Evolutionary conservation across 139 green algal species (phyloP).

Genomic region (Eudorina sp.): DNA sequence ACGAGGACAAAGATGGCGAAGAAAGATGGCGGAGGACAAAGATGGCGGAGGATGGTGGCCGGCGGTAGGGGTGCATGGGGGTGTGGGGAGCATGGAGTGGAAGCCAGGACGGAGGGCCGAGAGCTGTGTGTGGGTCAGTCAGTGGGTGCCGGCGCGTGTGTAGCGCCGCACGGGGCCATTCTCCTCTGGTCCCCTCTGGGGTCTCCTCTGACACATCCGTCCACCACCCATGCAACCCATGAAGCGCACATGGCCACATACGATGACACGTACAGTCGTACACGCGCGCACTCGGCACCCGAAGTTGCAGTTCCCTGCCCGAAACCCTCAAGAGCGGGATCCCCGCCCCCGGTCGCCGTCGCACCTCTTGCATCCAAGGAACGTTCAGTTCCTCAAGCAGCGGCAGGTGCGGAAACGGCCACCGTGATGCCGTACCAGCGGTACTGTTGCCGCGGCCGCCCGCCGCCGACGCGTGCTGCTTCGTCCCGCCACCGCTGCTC

Average conservation of each 20-base stretch:
- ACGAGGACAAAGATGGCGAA: too few relatives aligned
- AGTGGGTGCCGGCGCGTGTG: too few relatives aligned
- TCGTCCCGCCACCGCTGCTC: neutral
- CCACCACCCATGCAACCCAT: neutral
- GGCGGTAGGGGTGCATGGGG: too few relatives aligned
- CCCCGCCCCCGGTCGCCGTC: neutral
- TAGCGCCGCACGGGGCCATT: too few relatives aligned
- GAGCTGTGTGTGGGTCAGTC: too few relatives aligned
- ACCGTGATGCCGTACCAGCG: neutral
- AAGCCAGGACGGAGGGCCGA: too few relatives aligned
- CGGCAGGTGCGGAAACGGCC: neutral
- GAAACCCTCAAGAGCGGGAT: too few relatives aligned
- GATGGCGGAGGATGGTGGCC: too few relatives aligned
- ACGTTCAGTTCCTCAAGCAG: conserved; percentile 24
- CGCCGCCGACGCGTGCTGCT: neutral
- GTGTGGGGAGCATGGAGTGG: too few relatives aligned
- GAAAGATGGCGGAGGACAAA: too few relatives aligned
- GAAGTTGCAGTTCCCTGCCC: neutral
- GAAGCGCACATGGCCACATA: neutral
- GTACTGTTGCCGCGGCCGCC: neutral
- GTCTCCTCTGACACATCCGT: neutral
- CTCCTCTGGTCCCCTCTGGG: neutral
- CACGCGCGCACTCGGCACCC: neutral
- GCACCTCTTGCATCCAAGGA: conserved; percentile 21
- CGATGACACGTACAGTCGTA: neutral